phyloP scores from a whole-genome alignment of 2,329 filamentous ascomycete species.

The Macrophomina phaseolina region DNA sequence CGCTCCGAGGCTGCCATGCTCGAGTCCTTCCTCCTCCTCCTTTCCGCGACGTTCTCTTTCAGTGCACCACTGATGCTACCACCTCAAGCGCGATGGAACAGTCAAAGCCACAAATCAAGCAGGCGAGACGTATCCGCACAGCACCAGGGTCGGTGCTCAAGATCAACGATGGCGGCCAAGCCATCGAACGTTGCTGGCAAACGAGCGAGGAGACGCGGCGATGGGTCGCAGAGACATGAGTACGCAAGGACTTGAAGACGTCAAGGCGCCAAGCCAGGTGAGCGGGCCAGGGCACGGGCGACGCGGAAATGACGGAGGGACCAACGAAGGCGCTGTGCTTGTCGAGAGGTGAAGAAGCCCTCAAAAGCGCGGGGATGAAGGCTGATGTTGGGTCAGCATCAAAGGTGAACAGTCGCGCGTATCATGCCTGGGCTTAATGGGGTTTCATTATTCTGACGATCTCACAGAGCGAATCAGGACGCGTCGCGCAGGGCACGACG shows the following conservation, averaged over 20 bases:
- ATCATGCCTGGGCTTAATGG: constrained; percentile 8
- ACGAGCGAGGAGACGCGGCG: neutral
- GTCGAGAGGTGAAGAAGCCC: neutral
- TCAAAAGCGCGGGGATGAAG: neutral
- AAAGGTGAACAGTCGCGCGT: neutral
- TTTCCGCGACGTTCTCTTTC: neutral
- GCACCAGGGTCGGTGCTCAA: too few relatives aligned
- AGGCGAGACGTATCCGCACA: too few relatives aligned
- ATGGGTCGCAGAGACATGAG: neutral
- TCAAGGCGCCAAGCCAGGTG: neutral
- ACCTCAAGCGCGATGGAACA: neutral
- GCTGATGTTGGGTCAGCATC: neutral
- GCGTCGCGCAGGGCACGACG: neutral
- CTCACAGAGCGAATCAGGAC: neutral
- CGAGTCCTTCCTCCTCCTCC: neutral
- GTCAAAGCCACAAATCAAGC: neutral
- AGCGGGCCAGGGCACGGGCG: neutral
- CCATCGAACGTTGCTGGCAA: neutral
- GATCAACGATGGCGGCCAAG: too few relatives aligned
- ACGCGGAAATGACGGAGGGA: neutral
- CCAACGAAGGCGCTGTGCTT: neutral
- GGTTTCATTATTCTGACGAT: constrained; percentile 13
- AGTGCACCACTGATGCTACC: neutral
- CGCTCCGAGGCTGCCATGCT: neutral
- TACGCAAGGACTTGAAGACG: neutral